phyloP scores from a whole-genome alignment of 306 rosid species.

The Cicer yamashitae region DNA sequence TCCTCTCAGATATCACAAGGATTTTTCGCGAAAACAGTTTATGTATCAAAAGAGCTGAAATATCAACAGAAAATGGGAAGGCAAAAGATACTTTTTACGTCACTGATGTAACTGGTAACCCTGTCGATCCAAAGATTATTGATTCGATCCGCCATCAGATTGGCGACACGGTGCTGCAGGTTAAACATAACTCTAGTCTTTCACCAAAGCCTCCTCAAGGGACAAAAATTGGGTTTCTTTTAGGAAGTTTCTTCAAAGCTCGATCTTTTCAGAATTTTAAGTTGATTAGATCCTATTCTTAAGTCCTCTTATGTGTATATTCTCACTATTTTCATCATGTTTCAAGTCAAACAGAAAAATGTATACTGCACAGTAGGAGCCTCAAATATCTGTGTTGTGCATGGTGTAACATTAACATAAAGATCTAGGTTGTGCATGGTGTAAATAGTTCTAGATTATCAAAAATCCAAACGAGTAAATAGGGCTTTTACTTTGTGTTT shows the following conservation, averaged over 20 bases:
- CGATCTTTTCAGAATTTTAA: slow-evolving; percentile 75
- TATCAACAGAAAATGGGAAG: slow-evolving; percentile 73
- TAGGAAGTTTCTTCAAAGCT: slow-evolving; percentile 76
- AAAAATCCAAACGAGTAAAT: too few species aligned
- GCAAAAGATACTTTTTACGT: slow-evolving; percentile 81
- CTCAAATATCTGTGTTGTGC: background rate
- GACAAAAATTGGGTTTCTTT: slow-evolving; percentile 67
- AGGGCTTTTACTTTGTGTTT: too few species aligned
- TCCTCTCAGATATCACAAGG: slow-evolving; percentile 84
- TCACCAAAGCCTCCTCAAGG: slow-evolving; percentile 58
- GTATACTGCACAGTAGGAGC: slow-evolving; percentile 34
- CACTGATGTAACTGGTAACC: slow-evolving; percentile 81
- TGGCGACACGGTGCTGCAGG: slow-evolving; percentile 66
- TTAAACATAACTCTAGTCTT: slow-evolving; percentile 61
- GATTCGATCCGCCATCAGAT: slow-evolving; percentile 85
- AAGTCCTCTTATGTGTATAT: slow-evolving; percentile 42
- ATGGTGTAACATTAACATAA: too few species aligned
- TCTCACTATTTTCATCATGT: slow-evolving; percentile 39
- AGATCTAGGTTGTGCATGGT: too few species aligned
- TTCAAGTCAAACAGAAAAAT: slow-evolving; percentile 29
- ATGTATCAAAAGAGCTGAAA: slow-evolving; percentile 87
- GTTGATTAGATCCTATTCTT: slow-evolving; percentile 79
- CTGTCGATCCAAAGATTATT: slow-evolving; percentile 73
- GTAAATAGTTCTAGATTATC: too few species aligned
- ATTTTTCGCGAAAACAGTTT: slow-evolving; percentile 92